Evolutionary conservation across 345 rosid genomes (phyloP), one percentile per base, ranked within the genome.

Genomic region (Camelina laxa): DNA sequence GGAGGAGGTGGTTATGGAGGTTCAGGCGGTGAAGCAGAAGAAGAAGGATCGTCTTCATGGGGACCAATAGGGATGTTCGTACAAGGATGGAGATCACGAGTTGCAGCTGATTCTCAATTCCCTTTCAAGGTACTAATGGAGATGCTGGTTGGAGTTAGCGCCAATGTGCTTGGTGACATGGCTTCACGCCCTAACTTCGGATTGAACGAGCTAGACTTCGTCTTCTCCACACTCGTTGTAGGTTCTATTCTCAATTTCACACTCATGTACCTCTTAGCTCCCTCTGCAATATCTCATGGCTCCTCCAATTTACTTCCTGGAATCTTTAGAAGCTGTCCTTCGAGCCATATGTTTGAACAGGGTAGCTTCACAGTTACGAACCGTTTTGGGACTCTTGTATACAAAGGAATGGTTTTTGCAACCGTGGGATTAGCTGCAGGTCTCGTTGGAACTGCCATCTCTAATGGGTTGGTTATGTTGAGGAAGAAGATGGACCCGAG

Each of bases 401-500:
- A 82, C 81, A 96, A 96, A 76, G 99, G 99, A 3, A 30, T 86
- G 2, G 86, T 96, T 2, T 96, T 96, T 71, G 97, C 98, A 0
- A 81, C 87, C 0, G 99, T 96, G 0, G 69, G 99, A 1, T 88
- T 96, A 27, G 94, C 91, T 5, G 96, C 98, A 0, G 99, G 99
- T 35, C 90, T 96, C 6, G 99, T 84, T 0, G 98, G 99, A 9
- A 96, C 99, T 0, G 90, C 88, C 0, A 49, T 96, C 11, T 92
- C 99, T 0, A 92, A 92, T 44, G 96, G 97, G 17, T 71, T 92
- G 88, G 86, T 96, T 50, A 83, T 78, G 59, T 21, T 86, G 85
- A 92, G 98, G 89, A 96, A 96, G 87, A 96, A 88, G 83, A 91
- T 96, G 92, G 98, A 96, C 22, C 99, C 99, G 6, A 72, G 15